Evolutionary conservation across 2,329 filamentous ascomycete genomes (phyloP).

Genomic region (Zalaria sp.): DNA sequence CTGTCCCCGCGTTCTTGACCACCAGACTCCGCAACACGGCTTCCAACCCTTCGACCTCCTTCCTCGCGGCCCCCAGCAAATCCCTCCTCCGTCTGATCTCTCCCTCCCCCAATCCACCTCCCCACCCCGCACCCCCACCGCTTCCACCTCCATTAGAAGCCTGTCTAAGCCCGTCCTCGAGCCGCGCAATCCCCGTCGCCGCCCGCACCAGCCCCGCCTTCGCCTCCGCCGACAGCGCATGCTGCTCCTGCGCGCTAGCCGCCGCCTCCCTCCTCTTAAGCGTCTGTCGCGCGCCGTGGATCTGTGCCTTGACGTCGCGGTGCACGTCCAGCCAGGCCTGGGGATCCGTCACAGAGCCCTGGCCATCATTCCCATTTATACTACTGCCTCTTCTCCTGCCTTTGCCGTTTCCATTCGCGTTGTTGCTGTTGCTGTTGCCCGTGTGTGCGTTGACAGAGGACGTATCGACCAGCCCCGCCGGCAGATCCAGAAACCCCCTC

Average conservation of each 20-base stretch:
- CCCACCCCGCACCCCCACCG: conserved; percentile 21
- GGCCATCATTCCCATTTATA: background rate
- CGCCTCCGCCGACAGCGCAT: conserved; percentile 50
- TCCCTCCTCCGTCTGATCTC: conserved; percentile 60
- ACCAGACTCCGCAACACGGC: conserved; percentile 53
- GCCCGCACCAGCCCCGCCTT: conserved; percentile 60
- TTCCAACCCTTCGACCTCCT: conserved; percentile 65
- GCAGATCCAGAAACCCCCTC: conserved; percentile 60
- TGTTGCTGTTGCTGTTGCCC: conserved; percentile 21
- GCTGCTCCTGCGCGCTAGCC: conserved; percentile 42
- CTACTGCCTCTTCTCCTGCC: background rate
- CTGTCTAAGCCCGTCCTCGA: conserved; percentile 48
- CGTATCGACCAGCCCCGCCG: conserved; percentile 23
- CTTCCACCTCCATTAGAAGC: conserved; percentile 20
- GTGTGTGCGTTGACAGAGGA: too few species aligned
- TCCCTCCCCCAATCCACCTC: conserved; percentile 51
- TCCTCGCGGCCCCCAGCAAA: conserved; percentile 52
- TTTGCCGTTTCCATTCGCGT: conserved; percentile 9
- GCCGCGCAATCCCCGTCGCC: conserved; percentile 45
- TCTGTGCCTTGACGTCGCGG: conserved; percentile 54
- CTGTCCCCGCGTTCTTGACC: conserved; percentile 27
- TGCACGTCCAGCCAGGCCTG: conserved; percentile 66
- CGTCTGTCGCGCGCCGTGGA: conserved; percentile 52
- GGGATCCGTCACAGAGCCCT: conserved; percentile 27
- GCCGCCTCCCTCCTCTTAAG: conserved; percentile 56